Evolutionary conservation across 2,329 filamentous ascomycete species (phyloP), one percentile per base, ranked within the genome.

Genomic region (Neofusicoccum kwambonambiense): DNA sequence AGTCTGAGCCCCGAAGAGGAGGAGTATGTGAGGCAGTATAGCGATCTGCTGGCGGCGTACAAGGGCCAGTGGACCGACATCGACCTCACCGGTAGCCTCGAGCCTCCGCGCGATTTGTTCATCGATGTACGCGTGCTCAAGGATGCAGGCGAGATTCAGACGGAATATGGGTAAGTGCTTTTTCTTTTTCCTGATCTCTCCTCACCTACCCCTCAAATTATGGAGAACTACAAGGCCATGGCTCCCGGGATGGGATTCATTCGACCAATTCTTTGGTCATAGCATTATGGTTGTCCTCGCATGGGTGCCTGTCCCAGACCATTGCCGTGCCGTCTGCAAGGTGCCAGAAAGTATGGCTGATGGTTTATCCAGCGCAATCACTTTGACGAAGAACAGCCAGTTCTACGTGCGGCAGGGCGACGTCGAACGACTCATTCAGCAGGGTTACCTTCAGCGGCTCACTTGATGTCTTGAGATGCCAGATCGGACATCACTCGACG

Each of bases 61-160:
- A 99, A 99, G 77, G 95, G 95, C 0, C 93, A 97, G 73, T 99
- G 94, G 94, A 98, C 94, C 19, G 95, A 99, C 75, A 90, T 99
- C 69, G 95, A 99, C 78, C 82, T 99, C 63, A 97, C 95, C 2
- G 95, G 95, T 37, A 95, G 91, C 73, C 81, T 99, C 74, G 93
- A 97, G 74, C 95, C 95, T 27, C 95, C 95, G n/a, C 87, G 88
- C 71, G 95, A 99, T 78, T 81, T 99, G 62, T 99, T 98, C 77
- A 96, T 99, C 72, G 95, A 99, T 77, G 95, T 99, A 41, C 85
- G 95, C 52, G 95, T 99, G 56, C 80, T 99, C 68, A 97, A 95
- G 76, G 95, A 99, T 81, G 95, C 94, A 1, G 95, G 96, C 4
- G 95, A 99, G 82, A 97, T 99, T 69, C 94, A 99, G 80, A 99